Conservation (phyloP, 345 rosid species). For the Draba incana region DNA sequence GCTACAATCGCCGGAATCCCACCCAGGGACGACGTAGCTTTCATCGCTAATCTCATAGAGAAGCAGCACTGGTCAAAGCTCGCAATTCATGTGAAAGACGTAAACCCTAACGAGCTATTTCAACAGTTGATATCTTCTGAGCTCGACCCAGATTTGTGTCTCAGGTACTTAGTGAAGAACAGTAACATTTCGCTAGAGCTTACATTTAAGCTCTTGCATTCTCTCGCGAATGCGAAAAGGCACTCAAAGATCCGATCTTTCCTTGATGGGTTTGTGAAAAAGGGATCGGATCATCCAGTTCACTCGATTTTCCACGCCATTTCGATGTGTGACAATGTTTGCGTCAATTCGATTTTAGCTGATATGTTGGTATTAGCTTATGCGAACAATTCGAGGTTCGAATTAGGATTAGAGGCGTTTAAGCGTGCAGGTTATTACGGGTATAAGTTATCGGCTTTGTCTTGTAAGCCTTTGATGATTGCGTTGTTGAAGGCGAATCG, state of each 20-base stretch:
- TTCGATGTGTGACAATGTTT: conserved; percentile 55
- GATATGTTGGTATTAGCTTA: conserved; percentile 73
- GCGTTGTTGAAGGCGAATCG: conserved; percentile 57
- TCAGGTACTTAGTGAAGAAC: conserved; percentile 60
- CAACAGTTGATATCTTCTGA: conserved; percentile 55
- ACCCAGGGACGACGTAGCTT: conserved; percentile 24
- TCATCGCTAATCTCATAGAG: conserved; percentile 50
- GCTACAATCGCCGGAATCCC: conserved; percentile 4
- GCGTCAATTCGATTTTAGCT: conserved; percentile 55
- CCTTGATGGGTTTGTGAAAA: conserved; percentile 58
- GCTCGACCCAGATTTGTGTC: conserved; percentile 56
- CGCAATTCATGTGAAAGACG: conserved; percentile 42
- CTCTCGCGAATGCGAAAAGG: conserved; percentile 53
- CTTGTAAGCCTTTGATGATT: conserved; percentile 81
- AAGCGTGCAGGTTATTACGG: conserved; percentile 76
- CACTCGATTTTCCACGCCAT: conserved; percentile 65
- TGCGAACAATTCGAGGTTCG: conserved; percentile 52
- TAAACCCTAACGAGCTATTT: conserved; percentile 46
- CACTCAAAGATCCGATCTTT: conserved; percentile 69
- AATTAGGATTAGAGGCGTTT: conserved; percentile 67
- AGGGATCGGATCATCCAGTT: conserved; percentile 43
- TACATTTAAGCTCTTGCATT: conserved; percentile 51
- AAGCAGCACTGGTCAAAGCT: conserved; percentile 71
- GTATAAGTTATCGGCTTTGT: conserved; percentile 58
- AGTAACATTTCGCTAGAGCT: conserved; percentile 48